These are phyloP conservation scores for Rubia peregrina DNA, from an alignment of 305 asterid genomes.

Conservation along the genomic window DNA sequence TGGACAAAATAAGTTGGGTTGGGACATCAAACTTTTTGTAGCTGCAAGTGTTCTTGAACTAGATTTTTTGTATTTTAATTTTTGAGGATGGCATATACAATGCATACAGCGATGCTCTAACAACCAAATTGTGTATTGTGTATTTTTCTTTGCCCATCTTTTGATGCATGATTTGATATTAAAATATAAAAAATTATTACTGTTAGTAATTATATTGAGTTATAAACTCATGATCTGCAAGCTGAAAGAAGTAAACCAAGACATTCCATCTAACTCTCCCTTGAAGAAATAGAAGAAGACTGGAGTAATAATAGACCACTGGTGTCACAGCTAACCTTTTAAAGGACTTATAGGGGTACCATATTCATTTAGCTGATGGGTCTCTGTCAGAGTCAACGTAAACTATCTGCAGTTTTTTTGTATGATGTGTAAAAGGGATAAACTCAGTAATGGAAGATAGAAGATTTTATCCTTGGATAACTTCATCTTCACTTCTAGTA, in stretches of 20 bases:
- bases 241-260: conserved; percentile 3
- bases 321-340: neutral
- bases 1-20: too few relatives aligned
- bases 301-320: neutral
- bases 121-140: neutral
- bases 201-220: neutral
- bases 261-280: neutral
- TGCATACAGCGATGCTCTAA: neutral
- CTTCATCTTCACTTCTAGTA: neutral
- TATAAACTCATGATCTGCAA: neutral
- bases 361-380: neutral
- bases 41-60: neutral
- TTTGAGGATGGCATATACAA: neutral
- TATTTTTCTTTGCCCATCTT: neutral
- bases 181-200: neutral
- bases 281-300: neutral
- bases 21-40: neutral
- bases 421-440: neutral
- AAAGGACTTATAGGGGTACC: neutral
- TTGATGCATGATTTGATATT: neutral
- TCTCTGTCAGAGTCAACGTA: neutral
- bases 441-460: neutral
- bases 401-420: too few relatives aligned
- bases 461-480: neutral
- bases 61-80: neutral